Evolutionary conservation across 2,329 filamentous ascomycete species (phyloP).

Genomic region (Chaetomiaceae sp.): DNA sequence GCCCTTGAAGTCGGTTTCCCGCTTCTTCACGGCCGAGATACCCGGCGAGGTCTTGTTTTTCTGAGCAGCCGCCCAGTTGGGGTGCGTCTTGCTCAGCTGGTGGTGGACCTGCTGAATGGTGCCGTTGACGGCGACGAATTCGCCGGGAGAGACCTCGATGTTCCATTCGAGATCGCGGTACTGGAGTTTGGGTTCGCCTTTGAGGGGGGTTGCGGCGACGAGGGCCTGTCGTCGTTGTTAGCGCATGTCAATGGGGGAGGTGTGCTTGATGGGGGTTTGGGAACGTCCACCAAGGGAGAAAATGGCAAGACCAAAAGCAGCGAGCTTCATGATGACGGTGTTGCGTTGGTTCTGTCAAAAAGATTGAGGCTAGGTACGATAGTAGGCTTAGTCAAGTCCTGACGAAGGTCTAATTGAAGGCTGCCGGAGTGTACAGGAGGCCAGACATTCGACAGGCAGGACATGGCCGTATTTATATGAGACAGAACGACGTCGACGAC

Average conservation of each 20-base stretch:
- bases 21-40: neutral
- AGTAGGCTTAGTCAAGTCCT: too few species aligned
- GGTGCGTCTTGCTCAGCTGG: neutral
- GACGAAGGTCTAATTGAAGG: too few species aligned
- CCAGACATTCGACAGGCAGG: too few species aligned
- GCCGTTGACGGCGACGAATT: neutral
- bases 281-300: neutral
- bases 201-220: neutral
- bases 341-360: too few species aligned
- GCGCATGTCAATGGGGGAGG: neutral
- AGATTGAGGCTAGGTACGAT: too few species aligned
- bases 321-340: neutral
- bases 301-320: neutral
- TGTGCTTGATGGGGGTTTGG: neutral
- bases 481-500: too few species aligned
- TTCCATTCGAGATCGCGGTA: neutral
- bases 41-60: too few species aligned
- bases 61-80: neutral
- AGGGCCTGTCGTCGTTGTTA: neutral
- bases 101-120: neutral
- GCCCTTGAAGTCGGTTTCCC: neutral
- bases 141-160: neutral
- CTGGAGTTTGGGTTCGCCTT: neutral
- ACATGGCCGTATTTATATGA: too few species aligned
- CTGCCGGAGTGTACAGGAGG: too few species aligned